Percentiles rank a stretch among this genome's conserved stretches.
These are phyloP conservation scores for Cryomyces minteri DNA, from an alignment of 495 filamentous ascomycete genomes.

Conservation along the genomic window DNA sequence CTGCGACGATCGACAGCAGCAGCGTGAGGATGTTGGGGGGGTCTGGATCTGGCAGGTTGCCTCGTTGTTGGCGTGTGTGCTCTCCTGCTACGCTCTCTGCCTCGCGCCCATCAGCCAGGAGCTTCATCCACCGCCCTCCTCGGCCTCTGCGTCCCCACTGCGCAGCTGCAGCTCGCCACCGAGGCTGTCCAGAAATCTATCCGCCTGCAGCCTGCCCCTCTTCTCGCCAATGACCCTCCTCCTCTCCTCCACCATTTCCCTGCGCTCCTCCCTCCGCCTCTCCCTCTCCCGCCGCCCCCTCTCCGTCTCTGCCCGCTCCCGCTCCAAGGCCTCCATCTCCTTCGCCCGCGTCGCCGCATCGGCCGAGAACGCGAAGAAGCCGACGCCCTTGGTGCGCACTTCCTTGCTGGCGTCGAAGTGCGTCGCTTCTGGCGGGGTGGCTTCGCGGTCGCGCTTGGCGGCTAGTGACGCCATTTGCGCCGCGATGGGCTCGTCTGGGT, in stretches of 20 bases:
- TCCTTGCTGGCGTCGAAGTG: constrained; percentile 79
- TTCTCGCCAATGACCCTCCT: constrained; percentile 38
- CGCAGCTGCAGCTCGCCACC: constrained; percentile 3
- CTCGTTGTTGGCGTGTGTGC: too few relatives aligned
- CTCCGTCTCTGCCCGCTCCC: constrained; percentile 51
- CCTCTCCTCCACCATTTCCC: constrained; percentile 30
- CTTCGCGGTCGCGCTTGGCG: constrained; percentile 47
- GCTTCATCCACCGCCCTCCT: too few relatives aligned
- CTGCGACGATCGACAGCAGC: too few relatives aligned
- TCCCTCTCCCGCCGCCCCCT: constrained; percentile 33
- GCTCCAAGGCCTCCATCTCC: constrained; percentile 62
- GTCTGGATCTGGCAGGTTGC: too few relatives aligned
- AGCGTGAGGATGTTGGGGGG: too few relatives aligned
- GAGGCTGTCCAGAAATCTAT: constrained; percentile 38
- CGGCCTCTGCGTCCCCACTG: not conserved
- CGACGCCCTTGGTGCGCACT: constrained; percentile 71
- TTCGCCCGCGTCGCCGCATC: constrained; percentile 41
- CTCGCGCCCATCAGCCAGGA: too few relatives aligned
- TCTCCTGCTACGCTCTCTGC: too few relatives aligned
- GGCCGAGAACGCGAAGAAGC: constrained; percentile 70
- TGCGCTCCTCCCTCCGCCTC: constrained; percentile 18
- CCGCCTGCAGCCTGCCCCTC: constrained; percentile 39
- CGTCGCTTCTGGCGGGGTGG: constrained; percentile 55
- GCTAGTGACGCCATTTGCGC: constrained; percentile 55
- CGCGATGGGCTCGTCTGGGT: constrained; percentile 39